These are phyloP conservation scores for Pichia sp. DNA, from an alignment of 1,139 yeast species.

Conservation along the genomic window DNA sequence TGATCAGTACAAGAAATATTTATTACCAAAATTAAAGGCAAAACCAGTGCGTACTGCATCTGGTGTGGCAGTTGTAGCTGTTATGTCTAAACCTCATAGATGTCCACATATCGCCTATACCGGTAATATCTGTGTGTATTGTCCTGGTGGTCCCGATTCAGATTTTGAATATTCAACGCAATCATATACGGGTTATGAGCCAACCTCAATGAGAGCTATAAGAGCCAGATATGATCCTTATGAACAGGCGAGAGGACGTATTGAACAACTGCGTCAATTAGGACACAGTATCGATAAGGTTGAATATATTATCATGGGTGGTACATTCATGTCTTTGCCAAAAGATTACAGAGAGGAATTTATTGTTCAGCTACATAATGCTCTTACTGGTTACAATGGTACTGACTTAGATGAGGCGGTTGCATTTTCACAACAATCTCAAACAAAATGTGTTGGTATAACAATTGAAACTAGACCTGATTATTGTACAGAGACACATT, in stretches of 20 bases:
- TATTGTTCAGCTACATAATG: conserved; percentile 86
- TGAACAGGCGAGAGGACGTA: conserved; percentile 97
- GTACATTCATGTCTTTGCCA: conserved; percentile 95
- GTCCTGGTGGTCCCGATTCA: conserved; percentile 99
- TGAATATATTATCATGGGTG: conserved; percentile 98
- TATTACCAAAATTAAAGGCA: conserved; percentile 89
- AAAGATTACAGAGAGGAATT: conserved; percentile 83
- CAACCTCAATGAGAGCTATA: conserved; percentile 98
- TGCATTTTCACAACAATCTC: conserved; percentile 82
- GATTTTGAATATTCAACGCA: conserved; percentile 98
- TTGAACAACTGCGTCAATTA: conserved; percentile 87
- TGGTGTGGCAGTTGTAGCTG: conserved; percentile 98
- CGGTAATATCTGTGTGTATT: conserved; percentile 95
- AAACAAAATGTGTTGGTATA: conserved; percentile 96
- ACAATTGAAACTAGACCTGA: conserved; percentile 98
- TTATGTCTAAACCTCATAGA: conserved; percentile 98
- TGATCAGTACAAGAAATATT: conserved; percentile 86
- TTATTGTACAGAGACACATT: conserved; percentile 92
- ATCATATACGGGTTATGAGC: conserved; percentile 97
- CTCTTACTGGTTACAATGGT: conserved; percentile 89
- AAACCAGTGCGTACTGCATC: conserved; percentile 98
- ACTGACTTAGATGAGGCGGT: conserved; percentile 86
- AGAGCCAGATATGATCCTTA: conserved; percentile 97
- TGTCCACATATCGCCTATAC: conserved; percentile 99
- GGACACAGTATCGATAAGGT: conserved; percentile 98